Evolutionary conservation across 768 basidiomycete species (phyloP).

Genomic region (Lentinus brumalis): DNA sequence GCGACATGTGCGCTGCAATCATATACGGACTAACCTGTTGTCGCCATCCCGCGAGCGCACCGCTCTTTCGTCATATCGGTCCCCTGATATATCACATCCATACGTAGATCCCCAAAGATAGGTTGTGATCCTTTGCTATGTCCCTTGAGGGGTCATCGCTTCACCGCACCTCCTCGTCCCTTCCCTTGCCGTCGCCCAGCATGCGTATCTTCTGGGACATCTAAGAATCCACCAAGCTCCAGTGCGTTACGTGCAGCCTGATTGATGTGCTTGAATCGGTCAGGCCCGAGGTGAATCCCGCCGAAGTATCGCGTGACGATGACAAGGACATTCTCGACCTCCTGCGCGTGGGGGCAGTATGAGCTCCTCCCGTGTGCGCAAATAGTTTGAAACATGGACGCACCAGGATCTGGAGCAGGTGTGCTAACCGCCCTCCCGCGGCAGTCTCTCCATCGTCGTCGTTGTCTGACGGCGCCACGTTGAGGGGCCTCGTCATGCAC

Average conservation of each 20-base stretch:
- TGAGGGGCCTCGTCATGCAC: background rate
- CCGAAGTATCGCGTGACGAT: conserved; percentile 95
- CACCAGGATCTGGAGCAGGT: conserved; percentile 87
- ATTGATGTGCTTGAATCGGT: conserved; percentile 92
- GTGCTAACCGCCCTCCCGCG: conserved; percentile 87
- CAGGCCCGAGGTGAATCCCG: conserved; percentile 87
- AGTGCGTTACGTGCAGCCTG: conserved; percentile 92
- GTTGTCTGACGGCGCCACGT: conserved; percentile 58
- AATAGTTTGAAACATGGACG: conserved; percentile 21
- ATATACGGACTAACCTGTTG: no score
- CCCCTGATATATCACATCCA: no score
- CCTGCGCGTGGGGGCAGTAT: conserved; percentile 43
- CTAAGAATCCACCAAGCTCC: conserved; percentile 85
- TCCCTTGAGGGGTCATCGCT: background rate
- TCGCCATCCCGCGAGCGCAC: no score
- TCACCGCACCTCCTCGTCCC: background rate
- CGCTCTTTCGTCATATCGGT: no score
- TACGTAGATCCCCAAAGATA: no score
- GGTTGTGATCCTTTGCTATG: no score
- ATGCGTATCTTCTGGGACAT: conserved; percentile 38
- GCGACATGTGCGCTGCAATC: no score
- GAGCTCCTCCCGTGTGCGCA: background rate
- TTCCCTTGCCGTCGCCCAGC: conserved; percentile 13
- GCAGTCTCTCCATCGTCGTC: conserved; percentile 95
- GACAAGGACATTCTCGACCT: conserved; percentile 82